Evolutionary conservation across 148 eudicot species (phyloP).

Genomic region (Fagopyrum esculentum): DNA sequence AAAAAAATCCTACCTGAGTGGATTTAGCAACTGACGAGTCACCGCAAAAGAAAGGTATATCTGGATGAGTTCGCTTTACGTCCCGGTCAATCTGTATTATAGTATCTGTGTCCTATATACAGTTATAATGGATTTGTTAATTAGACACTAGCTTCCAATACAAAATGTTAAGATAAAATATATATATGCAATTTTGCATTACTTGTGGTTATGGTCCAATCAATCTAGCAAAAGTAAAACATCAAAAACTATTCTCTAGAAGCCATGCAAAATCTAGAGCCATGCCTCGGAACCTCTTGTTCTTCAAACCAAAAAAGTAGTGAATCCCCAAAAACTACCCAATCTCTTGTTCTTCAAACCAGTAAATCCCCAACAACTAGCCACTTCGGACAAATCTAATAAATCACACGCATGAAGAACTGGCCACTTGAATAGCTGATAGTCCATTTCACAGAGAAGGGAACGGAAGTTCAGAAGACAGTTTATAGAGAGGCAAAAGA

Average conservation of each 20-base stretch:
- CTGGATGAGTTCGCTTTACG: constrained; percentile 98
- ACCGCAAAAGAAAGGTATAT: constrained; percentile 81
- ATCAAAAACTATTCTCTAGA: not conserved
- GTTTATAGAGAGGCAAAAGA: constrained; percentile 1
- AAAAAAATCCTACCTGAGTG: constrained; percentile 52
- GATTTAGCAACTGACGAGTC: constrained; percentile 59
- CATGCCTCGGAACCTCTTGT: not conserved
- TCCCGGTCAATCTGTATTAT: constrained; percentile 96
- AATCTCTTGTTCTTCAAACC: not conserved
- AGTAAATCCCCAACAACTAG: not conserved
- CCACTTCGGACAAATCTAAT: not conserved
- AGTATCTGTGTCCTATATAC: constrained; percentile 76
- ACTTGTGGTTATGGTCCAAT: not conserved
- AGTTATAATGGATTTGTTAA: not conserved
- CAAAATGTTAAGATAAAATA: not conserved
- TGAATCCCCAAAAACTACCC: not conserved
- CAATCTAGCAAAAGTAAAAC: not conserved
- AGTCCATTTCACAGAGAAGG: not conserved
- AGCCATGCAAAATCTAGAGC: not conserved
- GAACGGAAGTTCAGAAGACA: not conserved
- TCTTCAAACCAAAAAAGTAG: not conserved
- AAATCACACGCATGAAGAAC: not conserved
- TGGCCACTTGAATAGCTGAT: not conserved
- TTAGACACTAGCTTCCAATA: not conserved
- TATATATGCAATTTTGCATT: not conserved